Conservation (phyloP, 2,329 filamentous ascomycete species). For the Fusarium sp. region DNA sequence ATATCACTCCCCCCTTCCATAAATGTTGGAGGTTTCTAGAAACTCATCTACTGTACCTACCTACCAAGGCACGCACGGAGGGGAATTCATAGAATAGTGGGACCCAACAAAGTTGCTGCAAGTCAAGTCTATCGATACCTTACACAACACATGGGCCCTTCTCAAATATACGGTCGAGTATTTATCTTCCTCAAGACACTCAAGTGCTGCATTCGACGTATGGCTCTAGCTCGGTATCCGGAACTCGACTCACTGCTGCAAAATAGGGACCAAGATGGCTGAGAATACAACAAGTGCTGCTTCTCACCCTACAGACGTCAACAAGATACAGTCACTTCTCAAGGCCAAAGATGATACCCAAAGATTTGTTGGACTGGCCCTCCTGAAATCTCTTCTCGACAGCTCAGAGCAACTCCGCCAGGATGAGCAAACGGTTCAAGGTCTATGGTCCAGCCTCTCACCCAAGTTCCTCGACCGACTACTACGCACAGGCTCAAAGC, state of each 20-base stretch:
- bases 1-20: neutral
- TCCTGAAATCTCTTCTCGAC: slow-evolving; percentile 74
- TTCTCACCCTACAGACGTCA: slow-evolving; percentile 41
- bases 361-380: slow-evolving; percentile 73
- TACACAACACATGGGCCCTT: neutral
- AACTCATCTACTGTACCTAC: slow-evolving; percentile 9
- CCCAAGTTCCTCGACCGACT: slow-evolving; percentile 73
- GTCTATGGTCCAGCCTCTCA: slow-evolving; percentile 69
- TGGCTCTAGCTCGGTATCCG: neutral
- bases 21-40: slow-evolving; percentile 14
- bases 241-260: neutral
- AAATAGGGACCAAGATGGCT: neutral
- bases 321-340: slow-evolving; percentile 66
- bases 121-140: neutral
- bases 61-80: neutral
- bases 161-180: neutral
- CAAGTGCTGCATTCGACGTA: neutral
- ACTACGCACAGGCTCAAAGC: slow-evolving; percentile 62
- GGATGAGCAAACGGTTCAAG: slow-evolving; percentile 57
- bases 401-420: slow-evolving; percentile 63
- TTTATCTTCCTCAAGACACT: neutral
- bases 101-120: slow-evolving; percentile 9
- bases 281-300: slow-evolving; percentile 6
- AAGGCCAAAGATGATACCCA: slow-evolving; percentile 72
- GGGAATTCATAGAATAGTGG: slow-evolving; percentile 29